Conservation (phyloP, 768 basidiomycete genomes). For the Podaxis sp. region DNA sequence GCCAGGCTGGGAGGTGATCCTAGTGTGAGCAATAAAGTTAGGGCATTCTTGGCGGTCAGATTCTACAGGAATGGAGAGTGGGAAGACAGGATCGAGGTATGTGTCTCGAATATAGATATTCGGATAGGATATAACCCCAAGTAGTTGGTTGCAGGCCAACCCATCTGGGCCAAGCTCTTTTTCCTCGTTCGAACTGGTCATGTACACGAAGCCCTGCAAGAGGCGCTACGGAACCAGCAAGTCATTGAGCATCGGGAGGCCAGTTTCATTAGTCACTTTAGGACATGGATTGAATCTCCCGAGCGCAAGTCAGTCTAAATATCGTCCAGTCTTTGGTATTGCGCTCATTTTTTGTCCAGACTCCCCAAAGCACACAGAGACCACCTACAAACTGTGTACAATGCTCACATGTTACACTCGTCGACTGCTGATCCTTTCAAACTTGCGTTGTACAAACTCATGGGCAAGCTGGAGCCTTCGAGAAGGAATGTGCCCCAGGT, state of each 20-base stretch:
- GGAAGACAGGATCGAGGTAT: slow-evolving; percentile 86
- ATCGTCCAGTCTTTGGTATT: neutral
- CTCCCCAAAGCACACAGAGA: slow-evolving; percentile 75
- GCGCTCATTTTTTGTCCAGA: slow-evolving; percentile 31
- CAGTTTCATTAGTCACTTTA: slow-evolving; percentile 80
- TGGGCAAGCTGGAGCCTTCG: slow-evolving; percentile 87
- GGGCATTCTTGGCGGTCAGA: slow-evolving; percentile 81
- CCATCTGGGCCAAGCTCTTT: slow-evolving; percentile 93
- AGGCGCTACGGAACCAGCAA: slow-evolving; percentile 68
- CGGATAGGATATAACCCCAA: neutral
- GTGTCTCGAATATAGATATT: slow-evolving; percentile 21
- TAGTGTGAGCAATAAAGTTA: slow-evolving; percentile 83
- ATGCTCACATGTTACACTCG: slow-evolving; percentile 87
- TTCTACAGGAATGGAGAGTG: slow-evolving; percentile 83
- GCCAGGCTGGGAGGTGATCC: slow-evolving; percentile 92
- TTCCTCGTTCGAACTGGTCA: slow-evolving; percentile 90
- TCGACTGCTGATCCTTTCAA: slow-evolving; percentile 93
- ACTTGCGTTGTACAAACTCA: slow-evolving; percentile 91
- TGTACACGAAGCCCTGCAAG: slow-evolving; percentile 73
- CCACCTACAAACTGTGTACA: slow-evolving; percentile 77
- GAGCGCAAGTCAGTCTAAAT: slow-evolving; percentile 64
- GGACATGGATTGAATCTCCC: slow-evolving; percentile 78
- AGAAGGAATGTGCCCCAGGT: slow-evolving; percentile 80
- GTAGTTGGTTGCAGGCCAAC: slow-evolving; percentile 82
- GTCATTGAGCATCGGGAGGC: slow-evolving; percentile 77